Evolutionary conservation across 1,284 basidiomycete genomes (phyloP), one percentile per base, ranked within the genome.

Genomic region (Trichosporon faecale): DNA sequence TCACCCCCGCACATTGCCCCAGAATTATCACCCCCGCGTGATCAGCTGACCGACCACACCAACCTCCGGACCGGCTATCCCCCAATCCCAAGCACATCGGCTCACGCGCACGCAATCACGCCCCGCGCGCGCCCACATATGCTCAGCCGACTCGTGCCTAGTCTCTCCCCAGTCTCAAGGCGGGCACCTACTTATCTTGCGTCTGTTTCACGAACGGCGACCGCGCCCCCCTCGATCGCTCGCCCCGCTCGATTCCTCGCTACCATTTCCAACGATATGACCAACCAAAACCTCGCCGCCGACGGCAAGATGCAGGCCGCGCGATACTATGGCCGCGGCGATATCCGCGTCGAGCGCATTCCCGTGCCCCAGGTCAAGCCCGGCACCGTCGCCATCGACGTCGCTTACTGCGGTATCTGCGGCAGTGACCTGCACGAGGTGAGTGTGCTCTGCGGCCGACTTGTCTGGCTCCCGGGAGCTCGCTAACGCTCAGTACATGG

Each of bases 341-440:
- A 73, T 65, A 68, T 73, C 33, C 70, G 72, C 5, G 61, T 73
- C 29, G 72, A 73, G 33, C 31, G 25, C 12, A 23, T 73, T 37
- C 70, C 72, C 21, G 55, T 69, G 9, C 72, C 70, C 2, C 3
- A 11, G 2, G 44, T 73, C 25, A 25, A 65, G 68, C 66, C 72
- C 1, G 72, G 72, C 40, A 66, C 66, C 1, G 70, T 73, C 3
- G 70, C 55, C 11, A 73, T 73, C 64, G 70, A 73, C 52, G 70
- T 73, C 18, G 72, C 70, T 9, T 73, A 64, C 70, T 71, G 68
- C 65, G 72, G 69, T 18, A 70, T 70, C 69, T 70, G 69, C 63
- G 69, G 69, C 5, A 64, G 60, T 27, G 69, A 70, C 61, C 27
- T 70, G 69, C 69, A 70, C 69, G 69, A 70, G 57, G 57, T 61